Base-by-base conservation (phyloP, 192 early-diverging fungal genomes). In the Linnemannia hyalina region DNA sequence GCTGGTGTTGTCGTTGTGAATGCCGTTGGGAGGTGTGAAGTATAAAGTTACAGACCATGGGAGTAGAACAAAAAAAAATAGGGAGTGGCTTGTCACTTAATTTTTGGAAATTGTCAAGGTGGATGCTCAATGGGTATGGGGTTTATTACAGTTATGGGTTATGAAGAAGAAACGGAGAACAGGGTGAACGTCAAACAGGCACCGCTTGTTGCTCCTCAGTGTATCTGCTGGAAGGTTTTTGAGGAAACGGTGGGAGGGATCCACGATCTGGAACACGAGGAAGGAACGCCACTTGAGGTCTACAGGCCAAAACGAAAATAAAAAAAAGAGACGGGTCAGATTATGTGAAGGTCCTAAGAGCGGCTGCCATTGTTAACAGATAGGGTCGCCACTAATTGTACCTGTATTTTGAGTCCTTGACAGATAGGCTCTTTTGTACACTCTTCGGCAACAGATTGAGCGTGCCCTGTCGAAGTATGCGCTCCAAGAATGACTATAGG, bases 151-250 rank as follows among this genome's bases (percentile, higher is more conserved):
- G 18, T 15, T 52, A 18, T 18, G 16, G 5, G 4, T 52, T 16
- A 2, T 16, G 5, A 20, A 20, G 16, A 18, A 52, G 18, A 52
- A 52, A 52, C 4, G 13, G 3, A 49, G 47, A 18, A 1, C 13
- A 22, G 49, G 20, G 18, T 3, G 44, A 46, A 57, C 23, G 7
- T 57, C n/a, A 57, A 10, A 57, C n/a, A 57, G 55, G 7, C 0
- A 26, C n/a, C 26, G 60, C n/a, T 32, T 65, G 60, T 41, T 49
- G 73, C 16, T 74, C 73, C 15, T 74, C 46, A 3, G 41, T 44
- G 29, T 74, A 74, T 52, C n/a, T 74, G 29, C 42, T 49, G 11
- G 73, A 74, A 6, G 73, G 44, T 32, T 49, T 74, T 74, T 74
- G 73, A 20, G 73, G 73, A 4, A 74, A 26, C 5, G 46, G n/a